Evolutionary conservation across 1,284 basidiomycete genomes (phyloP).

Genomic region (Thecaphora frezii): DNA sequence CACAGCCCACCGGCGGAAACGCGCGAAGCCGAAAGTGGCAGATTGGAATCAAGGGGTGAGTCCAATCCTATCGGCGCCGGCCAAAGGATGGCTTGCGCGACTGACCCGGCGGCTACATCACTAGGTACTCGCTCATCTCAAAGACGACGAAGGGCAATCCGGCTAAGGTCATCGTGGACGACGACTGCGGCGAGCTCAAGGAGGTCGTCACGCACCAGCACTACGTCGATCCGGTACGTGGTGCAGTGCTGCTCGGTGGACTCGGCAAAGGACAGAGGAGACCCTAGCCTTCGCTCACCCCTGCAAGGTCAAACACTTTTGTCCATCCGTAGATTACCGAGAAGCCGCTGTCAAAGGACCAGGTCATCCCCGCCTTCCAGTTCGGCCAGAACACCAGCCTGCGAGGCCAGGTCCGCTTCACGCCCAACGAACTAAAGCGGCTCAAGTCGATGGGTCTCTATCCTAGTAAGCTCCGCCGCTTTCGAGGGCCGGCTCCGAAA

Average conservation of each 20-base stretch:
- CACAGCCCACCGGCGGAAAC: too few relatives aligned
- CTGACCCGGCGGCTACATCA: too few relatives aligned
- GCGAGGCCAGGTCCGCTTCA: constrained; percentile 73
- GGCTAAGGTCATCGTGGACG: constrained; percentile 49
- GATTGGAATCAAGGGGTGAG: constrained; percentile 86
- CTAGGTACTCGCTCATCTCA: constrained; percentile 50
- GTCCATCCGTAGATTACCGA: constrained; percentile 31
- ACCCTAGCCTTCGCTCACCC: too few relatives aligned
- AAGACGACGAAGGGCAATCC: constrained; percentile 40
- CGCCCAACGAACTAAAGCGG: constrained; percentile 75
- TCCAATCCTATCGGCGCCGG: too few relatives aligned
- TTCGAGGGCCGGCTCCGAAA: too few relatives aligned
- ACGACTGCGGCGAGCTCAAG: constrained; percentile 39
- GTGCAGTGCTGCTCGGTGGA: constrained; percentile 72
- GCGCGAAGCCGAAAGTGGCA: constrained; percentile 66
- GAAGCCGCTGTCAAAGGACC: constrained; percentile 71
- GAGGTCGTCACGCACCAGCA: constrained; percentile 43
- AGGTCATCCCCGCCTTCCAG: constrained; percentile 59
- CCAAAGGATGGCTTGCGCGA: too few relatives aligned
- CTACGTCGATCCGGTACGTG: constrained; percentile 72
- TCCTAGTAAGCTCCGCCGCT: constrained; percentile 8
- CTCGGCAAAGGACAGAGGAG: constrained; percentile 75
- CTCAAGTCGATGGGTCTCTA: constrained; percentile 65
- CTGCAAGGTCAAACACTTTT: too few relatives aligned
- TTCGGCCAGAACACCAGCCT: constrained; percentile 43